Evolutionary conservation across 2,329 filamentous ascomycete genomes (phyloP), one percentile per base, ranked within the genome.

Genomic region (Rutstroemia sydowiana): DNA sequence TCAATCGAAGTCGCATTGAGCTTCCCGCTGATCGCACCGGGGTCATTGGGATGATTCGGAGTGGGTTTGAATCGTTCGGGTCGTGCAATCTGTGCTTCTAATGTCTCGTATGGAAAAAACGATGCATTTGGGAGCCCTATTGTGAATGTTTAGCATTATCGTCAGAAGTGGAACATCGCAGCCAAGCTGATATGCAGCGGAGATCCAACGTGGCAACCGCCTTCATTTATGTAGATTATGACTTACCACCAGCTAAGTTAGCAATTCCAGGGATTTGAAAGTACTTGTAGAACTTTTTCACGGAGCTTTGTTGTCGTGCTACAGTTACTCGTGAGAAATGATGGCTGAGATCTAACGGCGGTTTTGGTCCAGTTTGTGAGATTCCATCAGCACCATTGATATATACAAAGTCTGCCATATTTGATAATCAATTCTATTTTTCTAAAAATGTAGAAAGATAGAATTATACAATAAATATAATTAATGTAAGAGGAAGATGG

Each of bases 91-190:
- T 85, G 82, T 37, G 90, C 88, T 69, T 95, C 88, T 57, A 96
- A 81, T 0, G 89, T 93, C 63, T 96, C 90, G 69, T 87, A 95
- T 8, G 91, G 91, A 65, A 96, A 96, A 71, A 88, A 88, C 53
- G 78, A 78, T 36, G 84, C 75, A 68, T 93, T 85, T 14, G 91
- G 91, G 20, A 95, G 78, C 55, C 88, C 88, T 57, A 53, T 30
- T 34, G 40, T 50, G 32, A 21, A 36, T 31, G 54, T 46, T 58
- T 39, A 63, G 41, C 43, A 41, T 48, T 32, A 36, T 49, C 32
- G 32, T 53, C 37, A 23, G 47, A 21, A 41, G 30, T 32, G 30
- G 30, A 32, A 32, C 13, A 10, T 10, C 21, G 18, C n/a, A 23
- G 5, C 39, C 28, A 20, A 31, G 32, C 23, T 5, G 36, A 20